A percentile compares a stretch with the other conserved stretches of the same genome.
These are phyloP conservation scores for Sporormia fimetaria DNA, from an alignment of 495 filamentous ascomycete species.

Conservation along the genomic window DNA sequence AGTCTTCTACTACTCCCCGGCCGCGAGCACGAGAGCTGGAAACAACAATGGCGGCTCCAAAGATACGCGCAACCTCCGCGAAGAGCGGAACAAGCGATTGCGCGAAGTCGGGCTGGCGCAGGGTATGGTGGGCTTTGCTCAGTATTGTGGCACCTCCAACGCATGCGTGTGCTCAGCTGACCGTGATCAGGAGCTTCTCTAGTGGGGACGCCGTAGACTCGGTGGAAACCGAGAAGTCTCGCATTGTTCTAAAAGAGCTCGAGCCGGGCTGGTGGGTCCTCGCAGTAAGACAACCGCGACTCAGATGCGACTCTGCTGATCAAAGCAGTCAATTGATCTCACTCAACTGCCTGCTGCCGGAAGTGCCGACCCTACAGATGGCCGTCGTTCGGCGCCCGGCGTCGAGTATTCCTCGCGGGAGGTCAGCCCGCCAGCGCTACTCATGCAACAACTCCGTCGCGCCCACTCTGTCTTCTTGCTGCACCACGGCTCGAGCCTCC, in stretches of 20 bases:
- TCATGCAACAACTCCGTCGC: conserved; percentile 67
- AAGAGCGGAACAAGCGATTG: conserved; percentile 68
- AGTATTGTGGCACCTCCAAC: conserved; percentile 38
- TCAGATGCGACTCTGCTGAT: neutral
- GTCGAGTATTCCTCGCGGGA: conserved; percentile 79
- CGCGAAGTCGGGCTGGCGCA: conserved; percentile 95
- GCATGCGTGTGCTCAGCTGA: conserved; percentile 10
- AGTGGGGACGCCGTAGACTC: conserved; percentile 62
- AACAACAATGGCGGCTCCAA: conserved; percentile 9
- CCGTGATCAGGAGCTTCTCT: conserved; percentile 56
- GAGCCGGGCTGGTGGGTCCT: conserved; percentile 91
- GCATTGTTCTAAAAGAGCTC: conserved; percentile 74
- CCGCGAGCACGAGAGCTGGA: conserved; percentile 32
- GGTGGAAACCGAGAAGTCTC: conserved; percentile 79
- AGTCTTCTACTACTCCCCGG: conserved; percentile 75
- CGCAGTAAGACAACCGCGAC: conserved; percentile 45
- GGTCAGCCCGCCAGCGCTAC: conserved; percentile 65
- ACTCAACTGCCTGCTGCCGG: conserved; percentile 44
- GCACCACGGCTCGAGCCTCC: conserved; percentile 65
- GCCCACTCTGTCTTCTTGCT: conserved; percentile 79
- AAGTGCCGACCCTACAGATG: conserved; percentile 19
- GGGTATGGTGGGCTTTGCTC: conserved; percentile 89
- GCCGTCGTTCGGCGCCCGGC: conserved; percentile 23
- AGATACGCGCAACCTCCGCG: conserved; percentile 33
- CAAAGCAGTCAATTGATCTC: conserved; percentile 55